A percentile compares a stretch with the other conserved stretches of the same genome.
Conservation (phyloP, 2,329 filamentous ascomycete species). For the Clarireedia sp. region DNA sequence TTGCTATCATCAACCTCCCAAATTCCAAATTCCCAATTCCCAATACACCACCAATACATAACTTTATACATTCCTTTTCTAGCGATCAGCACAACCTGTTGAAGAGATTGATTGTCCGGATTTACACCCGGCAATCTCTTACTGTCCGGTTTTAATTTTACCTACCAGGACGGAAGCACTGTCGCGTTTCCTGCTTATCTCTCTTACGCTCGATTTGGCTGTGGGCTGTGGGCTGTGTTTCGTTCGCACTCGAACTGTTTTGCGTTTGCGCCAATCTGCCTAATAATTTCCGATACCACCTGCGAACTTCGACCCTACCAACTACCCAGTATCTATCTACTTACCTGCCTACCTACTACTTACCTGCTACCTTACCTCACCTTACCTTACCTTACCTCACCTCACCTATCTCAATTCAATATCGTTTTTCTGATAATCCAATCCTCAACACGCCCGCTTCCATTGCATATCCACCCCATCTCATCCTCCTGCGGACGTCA, state of each 20-base stretch:
- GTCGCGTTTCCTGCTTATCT: too few relatives aligned
- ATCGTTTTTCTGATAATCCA: background rate
- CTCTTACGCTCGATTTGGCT: too few relatives aligned
- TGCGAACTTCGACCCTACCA: too few relatives aligned
- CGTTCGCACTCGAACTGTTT: background rate
- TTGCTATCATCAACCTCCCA: too few relatives aligned
- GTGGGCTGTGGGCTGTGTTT: background rate
- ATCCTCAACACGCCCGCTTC: background rate
- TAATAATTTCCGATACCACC: background rate
- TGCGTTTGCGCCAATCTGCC: background rate
- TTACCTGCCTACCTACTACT: background rate
- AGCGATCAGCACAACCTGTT: too few relatives aligned
- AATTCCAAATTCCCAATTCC: too few relatives aligned
- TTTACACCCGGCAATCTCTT: too few relatives aligned
- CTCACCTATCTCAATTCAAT: background rate
- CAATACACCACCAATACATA: too few relatives aligned
- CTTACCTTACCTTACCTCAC: background rate
- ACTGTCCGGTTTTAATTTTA: too few relatives aligned
- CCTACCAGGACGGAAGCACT: too few relatives aligned
- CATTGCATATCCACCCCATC: background rate
- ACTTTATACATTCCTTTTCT: too few relatives aligned
- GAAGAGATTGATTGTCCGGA: too few relatives aligned
- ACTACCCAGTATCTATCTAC: background rate
- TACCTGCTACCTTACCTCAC: background rate
- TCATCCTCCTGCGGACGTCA: background rate